Evolutionary conservation across 352 stramenopile species (phyloP).

Genomic region (Globisporangium takayamanum): DNA sequence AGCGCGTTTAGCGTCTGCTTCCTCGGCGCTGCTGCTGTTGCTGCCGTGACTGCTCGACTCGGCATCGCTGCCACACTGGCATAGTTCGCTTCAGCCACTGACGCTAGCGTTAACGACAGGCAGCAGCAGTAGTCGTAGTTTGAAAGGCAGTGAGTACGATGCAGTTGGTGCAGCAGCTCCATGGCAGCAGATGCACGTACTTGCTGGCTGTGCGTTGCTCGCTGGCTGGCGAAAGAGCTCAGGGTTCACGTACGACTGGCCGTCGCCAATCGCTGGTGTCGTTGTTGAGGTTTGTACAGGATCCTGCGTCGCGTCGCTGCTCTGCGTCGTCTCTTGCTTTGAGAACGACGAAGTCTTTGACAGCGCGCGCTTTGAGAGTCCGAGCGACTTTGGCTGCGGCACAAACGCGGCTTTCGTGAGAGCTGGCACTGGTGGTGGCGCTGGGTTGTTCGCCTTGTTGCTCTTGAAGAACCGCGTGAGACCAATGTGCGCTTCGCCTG

Average conservation of each 20-base stretch:
- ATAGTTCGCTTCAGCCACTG: background rate
- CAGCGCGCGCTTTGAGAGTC: conserved; percentile 24
- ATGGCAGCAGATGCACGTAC: conserved; percentile 11
- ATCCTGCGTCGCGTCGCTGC: conserved; percentile 4
- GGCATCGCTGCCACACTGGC: background rate
- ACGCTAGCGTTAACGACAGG: background rate
- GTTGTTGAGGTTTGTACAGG: background rate
- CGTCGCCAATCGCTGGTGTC: conserved; percentile 55
- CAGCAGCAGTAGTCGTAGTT: background rate
- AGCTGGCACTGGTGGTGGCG: conserved; percentile 7
- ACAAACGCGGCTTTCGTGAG: conserved; percentile 15
- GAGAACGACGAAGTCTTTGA: conserved; percentile 10
- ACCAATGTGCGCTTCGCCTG: conserved; percentile 78
- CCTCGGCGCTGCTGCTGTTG: conserved; percentile 9
- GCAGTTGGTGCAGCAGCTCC: background rate
- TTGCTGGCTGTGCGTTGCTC: conserved; percentile 7
- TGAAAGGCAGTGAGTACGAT: background rate
- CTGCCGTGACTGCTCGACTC: background rate
- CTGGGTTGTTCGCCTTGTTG: conserved; percentile 45
- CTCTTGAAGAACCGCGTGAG: conserved; percentile 79
- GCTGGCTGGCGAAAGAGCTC: conserved; percentile 35
- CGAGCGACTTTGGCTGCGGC: conserved; percentile 30
- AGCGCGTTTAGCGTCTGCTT: conserved; percentile 51
- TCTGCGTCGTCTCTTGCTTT: conserved; percentile 5
- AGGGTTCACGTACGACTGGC: conserved; percentile 78